Conservation (phyloP, 1,284 basidiomycete genomes). For the Ceratobasidium sp. region DNA sequence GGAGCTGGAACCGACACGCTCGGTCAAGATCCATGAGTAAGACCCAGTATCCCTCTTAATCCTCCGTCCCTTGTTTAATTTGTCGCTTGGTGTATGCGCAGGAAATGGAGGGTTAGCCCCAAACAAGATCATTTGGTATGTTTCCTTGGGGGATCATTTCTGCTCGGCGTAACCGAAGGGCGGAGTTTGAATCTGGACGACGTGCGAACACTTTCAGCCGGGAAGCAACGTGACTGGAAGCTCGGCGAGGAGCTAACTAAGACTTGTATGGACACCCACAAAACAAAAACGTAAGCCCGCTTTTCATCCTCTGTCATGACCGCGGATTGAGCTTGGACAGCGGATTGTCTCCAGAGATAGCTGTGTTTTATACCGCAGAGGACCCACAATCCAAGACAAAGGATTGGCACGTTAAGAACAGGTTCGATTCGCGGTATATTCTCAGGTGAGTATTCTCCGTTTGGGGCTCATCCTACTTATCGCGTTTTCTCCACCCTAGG, state of each 20-base stretch:
- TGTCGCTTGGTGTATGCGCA: no score
- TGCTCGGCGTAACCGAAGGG: conserved; percentile 84
- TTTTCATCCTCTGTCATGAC: conserved; percentile 22
- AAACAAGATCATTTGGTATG: conserved; percentile 98
- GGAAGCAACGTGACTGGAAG: conserved; percentile 77
- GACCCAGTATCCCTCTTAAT: not conserved
- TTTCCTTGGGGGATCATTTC: conserved; percentile 90
- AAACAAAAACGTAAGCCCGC: conserved; percentile 75
- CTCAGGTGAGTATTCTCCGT: conserved; percentile 61
- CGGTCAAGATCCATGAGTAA: conserved; percentile 14
- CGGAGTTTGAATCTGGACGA: conserved; percentile 47
- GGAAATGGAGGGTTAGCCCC: conserved; percentile 72
- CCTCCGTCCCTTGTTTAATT: not conserved
- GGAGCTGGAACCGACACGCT: conserved; percentile 60
- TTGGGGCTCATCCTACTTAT: not conserved
- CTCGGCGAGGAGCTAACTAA: conserved; percentile 82
- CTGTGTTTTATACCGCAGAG: conserved; percentile 68
- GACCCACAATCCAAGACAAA: conserved; percentile 54
- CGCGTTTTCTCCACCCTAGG: conserved; percentile 51
- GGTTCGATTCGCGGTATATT: conserved; percentile 88
- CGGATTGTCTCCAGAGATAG: conserved; percentile 84
- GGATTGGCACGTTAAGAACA: conserved; percentile 87
- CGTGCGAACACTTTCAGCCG: conserved; percentile 57
- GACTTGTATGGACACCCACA: conserved; percentile 88
- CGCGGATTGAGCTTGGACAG: conserved; percentile 50